A percentile compares a stretch with the other conserved stretches of the same genome.
These are phyloP conservation scores for Aspergillus alliaceus DNA, from an alignment of 2,329 filamentous ascomycete species.

Conservation along the genomic window DNA sequence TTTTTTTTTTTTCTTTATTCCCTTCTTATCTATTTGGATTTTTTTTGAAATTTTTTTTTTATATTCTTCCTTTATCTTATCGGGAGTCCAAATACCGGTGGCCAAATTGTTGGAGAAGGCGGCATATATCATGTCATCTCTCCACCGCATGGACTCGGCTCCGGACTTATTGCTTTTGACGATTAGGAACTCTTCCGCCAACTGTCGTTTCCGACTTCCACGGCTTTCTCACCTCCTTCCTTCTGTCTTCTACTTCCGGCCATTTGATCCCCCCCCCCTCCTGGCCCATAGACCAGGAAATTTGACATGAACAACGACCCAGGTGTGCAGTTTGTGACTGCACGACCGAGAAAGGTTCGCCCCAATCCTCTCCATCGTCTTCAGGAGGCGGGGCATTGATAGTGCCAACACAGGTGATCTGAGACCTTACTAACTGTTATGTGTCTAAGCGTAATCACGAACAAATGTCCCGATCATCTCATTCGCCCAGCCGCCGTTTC, in stretches of 20 bases:
- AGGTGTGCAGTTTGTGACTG: slow-evolving; percentile 36
- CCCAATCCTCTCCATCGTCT: slow-evolving; percentile 4
- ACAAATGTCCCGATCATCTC: slow-evolving; percentile 37
- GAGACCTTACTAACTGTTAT: slow-evolving; percentile 18
- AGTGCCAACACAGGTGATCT: slow-evolving; percentile 1
- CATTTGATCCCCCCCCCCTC: neutral
- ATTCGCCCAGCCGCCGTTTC: slow-evolving; percentile 23
- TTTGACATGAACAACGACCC: slow-evolving; percentile 38
- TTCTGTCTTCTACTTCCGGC: neutral
- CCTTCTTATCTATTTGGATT: neutral
- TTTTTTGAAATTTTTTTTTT: too few species aligned
- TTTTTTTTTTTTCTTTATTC: neutral
- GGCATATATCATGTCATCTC: slow-evolving; percentile 18
- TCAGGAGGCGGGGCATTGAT: slow-evolving; percentile 25
- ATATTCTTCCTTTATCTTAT: neutral
- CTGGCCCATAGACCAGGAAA: neutral
- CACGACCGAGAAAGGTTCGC: slow-evolving; percentile 41
- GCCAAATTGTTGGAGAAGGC: slow-evolving; percentile 2
- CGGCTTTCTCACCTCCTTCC: slow-evolving; percentile 4
- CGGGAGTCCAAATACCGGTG: neutral
- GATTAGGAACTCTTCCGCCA: neutral
- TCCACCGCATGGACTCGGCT: slow-evolving; percentile 15
- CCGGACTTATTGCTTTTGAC: slow-evolving; percentile 3
- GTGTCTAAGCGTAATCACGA: slow-evolving; percentile 32
- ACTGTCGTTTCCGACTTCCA: neutral